Percentiles rank a stretch among this genome's conserved stretches.
Evolutionary conservation across 352 stramenopile species (phyloP).

Genomic region (Peronospora belbahrii): DNA sequence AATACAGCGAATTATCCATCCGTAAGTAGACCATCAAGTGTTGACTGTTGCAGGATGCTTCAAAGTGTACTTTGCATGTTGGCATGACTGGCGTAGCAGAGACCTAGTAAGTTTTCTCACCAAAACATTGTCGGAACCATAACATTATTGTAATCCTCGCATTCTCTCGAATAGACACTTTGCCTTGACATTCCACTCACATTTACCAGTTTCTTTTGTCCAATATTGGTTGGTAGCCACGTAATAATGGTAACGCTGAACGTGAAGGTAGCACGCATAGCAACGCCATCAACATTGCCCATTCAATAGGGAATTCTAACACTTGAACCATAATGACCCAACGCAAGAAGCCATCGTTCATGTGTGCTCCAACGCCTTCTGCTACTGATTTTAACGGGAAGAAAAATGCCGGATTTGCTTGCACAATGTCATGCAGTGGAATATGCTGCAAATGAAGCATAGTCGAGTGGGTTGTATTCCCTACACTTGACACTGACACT

Average conservation of each 20-base stretch:
- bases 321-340: constrained; percentile 59
- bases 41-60: constrained; percentile 69
- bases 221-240: constrained; percentile 45
- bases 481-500: constrained; percentile 15
- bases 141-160: constrained; percentile 78
- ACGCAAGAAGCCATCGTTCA: constrained; percentile 27
- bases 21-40: constrained; percentile 48
- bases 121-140: constrained; percentile 42
- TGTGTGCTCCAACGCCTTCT: constrained; percentile 7
- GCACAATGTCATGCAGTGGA: constrained; percentile 32
- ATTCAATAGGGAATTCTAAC: constrained; percentile 53
- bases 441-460: constrained; percentile 26
- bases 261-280: constrained; percentile 50
- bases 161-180: constrained; percentile 65
- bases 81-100: constrained; percentile 34
- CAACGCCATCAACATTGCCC: constrained; percentile 46
- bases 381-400: constrained; percentile 25
- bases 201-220: constrained; percentile 16
- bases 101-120: too few species aligned
- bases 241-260: constrained; percentile 41
- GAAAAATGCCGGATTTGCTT: constrained; percentile 59
- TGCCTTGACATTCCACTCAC: constrained; percentile 17
- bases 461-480: constrained; percentile 7
- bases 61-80: constrained; percentile 69
- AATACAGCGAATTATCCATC: constrained; percentile 5